Base-by-base conservation (phyloP, 2,329 filamentous ascomycete species). In the Arthrobotrys pseudoclavata region DNA sequence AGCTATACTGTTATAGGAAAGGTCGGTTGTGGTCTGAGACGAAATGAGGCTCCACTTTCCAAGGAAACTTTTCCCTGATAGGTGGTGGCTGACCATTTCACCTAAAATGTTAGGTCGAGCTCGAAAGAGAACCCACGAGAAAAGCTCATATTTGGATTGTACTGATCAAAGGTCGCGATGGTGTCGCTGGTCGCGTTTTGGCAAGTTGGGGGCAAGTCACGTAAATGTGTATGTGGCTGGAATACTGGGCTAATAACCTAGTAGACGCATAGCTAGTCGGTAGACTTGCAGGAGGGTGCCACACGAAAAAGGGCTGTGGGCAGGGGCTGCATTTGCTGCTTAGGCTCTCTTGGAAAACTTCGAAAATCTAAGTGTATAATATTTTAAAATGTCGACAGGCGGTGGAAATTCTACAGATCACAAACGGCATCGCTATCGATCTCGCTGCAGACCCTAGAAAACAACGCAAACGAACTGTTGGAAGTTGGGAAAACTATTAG, bases 41-140 rank as follows among this genome's bases (percentile, higher is more conserved):
- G 57, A 37, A 42, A 52, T 70, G 67, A 64, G 69, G 57, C 48
- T 72, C 69, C 57, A 57, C 57, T 63, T 72, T 55, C 45, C 24
- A 53, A 29, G 47, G 45, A 70, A 24, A 34, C 40, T 61, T 42
- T 57, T 69, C 52, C 52, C 47, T 50, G 22, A 42, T 68, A 26
- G 47, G 20, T 26, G 48, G 47, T 40, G 42, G 24, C 34, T 29
- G 47, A 68, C 3, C 26, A 40, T 60, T 42, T 26, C 34, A 60
- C 55, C 52, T 24, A 42, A 42, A 60, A 24, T 60, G 34, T 60
- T 60, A 20, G 34, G 31, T 60, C 20, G 34, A 26, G 18, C 55
- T 60, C 3, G 13, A 60, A 26, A 40, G 12, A 15, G 20, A n/a
- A 24, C 26, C 34, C 1, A 42, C 15, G 18, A n/a, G 29, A 57